Conservation (phyloP, 2,329 filamentous ascomycete species). For the Capronia americana region DNA sequence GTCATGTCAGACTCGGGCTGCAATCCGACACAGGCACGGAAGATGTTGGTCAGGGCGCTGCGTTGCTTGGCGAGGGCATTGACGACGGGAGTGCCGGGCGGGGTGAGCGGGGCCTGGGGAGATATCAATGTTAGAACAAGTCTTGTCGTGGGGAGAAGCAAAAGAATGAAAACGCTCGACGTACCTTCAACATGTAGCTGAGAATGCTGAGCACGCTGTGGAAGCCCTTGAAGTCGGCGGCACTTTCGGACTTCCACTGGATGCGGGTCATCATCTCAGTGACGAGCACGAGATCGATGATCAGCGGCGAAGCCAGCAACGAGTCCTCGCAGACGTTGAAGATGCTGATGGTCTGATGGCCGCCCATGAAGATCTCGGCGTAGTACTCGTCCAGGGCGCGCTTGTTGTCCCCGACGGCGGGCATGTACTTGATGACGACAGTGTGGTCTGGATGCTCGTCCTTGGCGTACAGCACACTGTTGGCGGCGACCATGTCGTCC, state of each 20-base stretch:
- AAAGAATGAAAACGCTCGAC: background rate
- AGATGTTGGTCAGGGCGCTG: conserved; percentile 93
- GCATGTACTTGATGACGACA: conserved; percentile 99
- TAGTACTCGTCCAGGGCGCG: conserved; percentile 99
- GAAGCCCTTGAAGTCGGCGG: conserved; percentile 82
- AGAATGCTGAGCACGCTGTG: conserved; percentile 96
- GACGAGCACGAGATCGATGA: conserved; percentile 93
- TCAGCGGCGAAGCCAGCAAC: conserved; percentile 90
- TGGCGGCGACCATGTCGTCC: conserved; percentile 99
- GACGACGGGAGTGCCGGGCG: conserved; percentile 91
- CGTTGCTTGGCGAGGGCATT: conserved; percentile 97
- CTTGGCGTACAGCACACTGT: conserved; percentile 84
- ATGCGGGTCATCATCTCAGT: conserved; percentile 99
- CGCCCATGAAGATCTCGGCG: conserved; percentile 97
- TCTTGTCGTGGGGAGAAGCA: background rate
- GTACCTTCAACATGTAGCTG: conserved; percentile 92
- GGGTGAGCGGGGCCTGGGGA: conserved; percentile 83
- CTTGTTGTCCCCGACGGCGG: conserved; percentile 98
- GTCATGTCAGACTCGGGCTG: conserved; percentile 99
- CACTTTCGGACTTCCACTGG: conserved; percentile 76
- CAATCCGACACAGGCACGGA: conserved; percentile 94
- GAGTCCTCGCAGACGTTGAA: conserved; percentile 99
- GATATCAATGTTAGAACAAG: conserved; percentile 5
- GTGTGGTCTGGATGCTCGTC: conserved; percentile 97
- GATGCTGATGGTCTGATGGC: conserved; percentile 96